Evolutionary conservation across 805 yeast species (phyloP), one percentile per base, ranked within the genome.

Genomic region (Dipodascopsis tothii): DNA sequence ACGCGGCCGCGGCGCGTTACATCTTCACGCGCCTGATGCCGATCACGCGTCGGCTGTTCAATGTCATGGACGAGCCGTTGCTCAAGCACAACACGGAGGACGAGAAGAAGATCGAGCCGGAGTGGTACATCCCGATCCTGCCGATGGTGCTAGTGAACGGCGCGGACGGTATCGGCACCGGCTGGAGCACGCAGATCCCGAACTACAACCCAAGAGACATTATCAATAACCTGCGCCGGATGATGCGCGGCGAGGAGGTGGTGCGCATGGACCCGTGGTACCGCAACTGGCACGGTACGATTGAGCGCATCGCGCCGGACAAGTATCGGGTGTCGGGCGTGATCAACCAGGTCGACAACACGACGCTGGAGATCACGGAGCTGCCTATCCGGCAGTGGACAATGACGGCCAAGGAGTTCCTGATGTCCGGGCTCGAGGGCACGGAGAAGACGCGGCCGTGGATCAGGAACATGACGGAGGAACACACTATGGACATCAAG

Each of bases 161-260:
- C 45, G 74, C 90, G 5, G 98, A 92, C 65, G 98, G 98, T 68
- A 92, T 92, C 62, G 98, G 98, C 50, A 88, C 98, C 37, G 98
- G 98, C 54, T 92, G 97, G 96, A 84, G 95, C 52, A 87, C 97
- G 1, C 78, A 77, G 49, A 81, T 92, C 51, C 98, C 98, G 1
- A 78, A 84, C 33, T 90, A 75, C 66, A 87, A 92, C 60, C 98
- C 98, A 0, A 56, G 62, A 11, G 97, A 90, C 59, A 70, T 92
- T 48, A 86, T 86, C 21, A 67, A 64, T 2, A 92, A 92, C 56
- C 68, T 92, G 25, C 76, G 77, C 46, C 75, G 75, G 33, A 60
- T 92, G 56, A 79, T 92, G 86, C 68, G 71, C 17, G 83, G 78
- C 6, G 81, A 85, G 56, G 83, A 77, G 28, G 60, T 78, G 65